phyloP scores from a whole-genome alignment of 306 rosid genomes.

The Vicia sativa region DNA sequence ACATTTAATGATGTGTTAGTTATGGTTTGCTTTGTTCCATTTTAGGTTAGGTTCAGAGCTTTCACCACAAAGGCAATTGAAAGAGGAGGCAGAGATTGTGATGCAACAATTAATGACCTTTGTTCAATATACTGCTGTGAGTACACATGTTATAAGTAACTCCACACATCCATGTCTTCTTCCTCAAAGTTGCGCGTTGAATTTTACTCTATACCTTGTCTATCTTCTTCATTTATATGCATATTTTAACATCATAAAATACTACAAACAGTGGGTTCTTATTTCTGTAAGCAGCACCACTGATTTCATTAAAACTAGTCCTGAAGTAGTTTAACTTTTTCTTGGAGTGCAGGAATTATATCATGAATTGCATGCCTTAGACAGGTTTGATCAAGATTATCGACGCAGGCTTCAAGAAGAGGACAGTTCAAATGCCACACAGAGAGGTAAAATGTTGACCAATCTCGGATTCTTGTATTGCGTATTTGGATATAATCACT shows the following conservation, averaged over 20 bases:
- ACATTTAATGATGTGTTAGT: conserved; percentile 30
- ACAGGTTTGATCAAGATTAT: conserved; percentile 95
- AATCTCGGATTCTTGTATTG: conserved; percentile 13
- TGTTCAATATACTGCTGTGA: conserved; percentile 92
- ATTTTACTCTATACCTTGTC: conserved; percentile 4
- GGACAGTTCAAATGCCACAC: conserved; percentile 78
- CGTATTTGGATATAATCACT: conserved; percentile 21
- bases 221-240: conserved; percentile 16
- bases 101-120: conserved; percentile 82
- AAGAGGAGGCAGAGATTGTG: conserved; percentile 83
- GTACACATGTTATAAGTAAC: conserved; percentile 46
- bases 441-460: conserved; percentile 64
- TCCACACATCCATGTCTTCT: conserved; percentile 22
- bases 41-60: conserved; percentile 84
- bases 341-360: conserved; percentile 75
- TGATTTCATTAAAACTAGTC: conserved; percentile 24
- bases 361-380: conserved; percentile 94
- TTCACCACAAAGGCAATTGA: conserved; percentile 78
- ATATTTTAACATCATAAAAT: conserved; percentile 26
- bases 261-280: conserved; percentile 10
- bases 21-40: conserved; percentile 38
- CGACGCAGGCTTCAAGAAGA: conserved; percentile 94
- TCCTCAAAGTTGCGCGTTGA: conserved; percentile 28
- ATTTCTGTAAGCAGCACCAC: conserved; percentile 17
- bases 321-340: conserved; percentile 27